Evolutionary conservation across 2,329 filamentous ascomycete species (phyloP).

Genomic region (Clonostachys chloroleuca): DNA sequence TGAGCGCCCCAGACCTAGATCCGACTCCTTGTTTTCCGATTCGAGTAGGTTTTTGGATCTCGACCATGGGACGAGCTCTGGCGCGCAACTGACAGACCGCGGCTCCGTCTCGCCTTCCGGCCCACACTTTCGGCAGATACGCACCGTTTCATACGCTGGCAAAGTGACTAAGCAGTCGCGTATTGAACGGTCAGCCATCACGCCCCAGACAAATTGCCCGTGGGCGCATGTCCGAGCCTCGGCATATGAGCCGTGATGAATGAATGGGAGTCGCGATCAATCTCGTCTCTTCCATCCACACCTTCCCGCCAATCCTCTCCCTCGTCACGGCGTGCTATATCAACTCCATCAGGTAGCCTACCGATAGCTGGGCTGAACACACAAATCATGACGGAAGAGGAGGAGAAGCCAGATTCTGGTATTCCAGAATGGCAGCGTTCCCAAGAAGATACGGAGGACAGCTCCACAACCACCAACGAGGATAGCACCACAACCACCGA

Average conservation of each 20-base stretch:
- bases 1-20: background rate
- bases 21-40: background rate
- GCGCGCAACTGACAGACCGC: background rate
- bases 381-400: conserved; percentile 2
- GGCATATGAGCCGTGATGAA: too few relatives aligned
- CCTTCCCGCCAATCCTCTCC: background rate
- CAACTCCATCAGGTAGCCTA: background rate
- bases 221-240: too few relatives aligned
- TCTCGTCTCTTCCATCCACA: background rate
- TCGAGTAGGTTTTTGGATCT: background rate
- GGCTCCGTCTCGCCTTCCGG: conserved; percentile 1
- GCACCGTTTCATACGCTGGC: too few relatives aligned
- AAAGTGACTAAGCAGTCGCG: too few relatives aligned
- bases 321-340: background rate
- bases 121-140: conserved; percentile 1
- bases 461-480: background rate
- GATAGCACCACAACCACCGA: background rate
- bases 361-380: background rate
- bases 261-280: too few relatives aligned
- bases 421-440: conserved; percentile 6
- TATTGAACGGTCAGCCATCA: too few relatives aligned
- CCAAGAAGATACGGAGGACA: background rate
- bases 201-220: too few relatives aligned
- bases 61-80: background rate
- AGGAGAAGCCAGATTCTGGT: conserved; percentile 1